Evolutionary conservation across 345 rosid species (phyloP).

Genomic region (Leavenworthia alabamica): DNA sequence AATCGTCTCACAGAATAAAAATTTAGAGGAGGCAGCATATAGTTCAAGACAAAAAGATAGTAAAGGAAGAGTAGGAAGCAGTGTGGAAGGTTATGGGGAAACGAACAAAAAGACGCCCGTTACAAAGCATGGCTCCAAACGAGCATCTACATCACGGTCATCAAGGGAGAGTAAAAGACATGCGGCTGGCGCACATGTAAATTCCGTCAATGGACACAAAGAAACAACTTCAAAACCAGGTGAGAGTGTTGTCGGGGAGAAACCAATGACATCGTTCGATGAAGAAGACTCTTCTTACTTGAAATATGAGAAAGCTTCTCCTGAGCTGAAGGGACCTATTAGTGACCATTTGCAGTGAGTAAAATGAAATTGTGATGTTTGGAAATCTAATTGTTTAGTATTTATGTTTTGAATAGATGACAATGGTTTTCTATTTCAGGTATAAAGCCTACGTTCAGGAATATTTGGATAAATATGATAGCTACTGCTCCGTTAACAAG

Average conservation of each 20-base stretch:
- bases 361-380: conserved; percentile 5
- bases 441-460: conserved; percentile 74
- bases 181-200: conserved; percentile 27
- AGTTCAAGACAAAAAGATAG: conserved; percentile 50
- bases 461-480: conserved; percentile 65
- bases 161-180: conserved; percentile 47
- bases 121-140: conserved; percentile 45
- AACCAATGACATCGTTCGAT: conserved; percentile 49
- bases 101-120: conserved; percentile 44
- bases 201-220: conserved; percentile 41
- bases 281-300: conserved; percentile 57
- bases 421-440: conserved; percentile 38
- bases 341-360: conserved; percentile 78
- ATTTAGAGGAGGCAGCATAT: conserved; percentile 39
- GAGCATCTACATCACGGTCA: conserved; percentile 40
- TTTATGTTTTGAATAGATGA: conserved; percentile 1
- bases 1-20: conserved; percentile 38
- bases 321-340: conserved; percentile 73
- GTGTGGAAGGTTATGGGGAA: conserved; percentile 63
- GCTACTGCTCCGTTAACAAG: conserved; percentile 68
- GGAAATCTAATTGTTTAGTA: neutral
- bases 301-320: conserved; percentile 73
- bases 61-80: conserved; percentile 38
- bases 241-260: conserved; percentile 41
- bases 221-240: conserved; percentile 37